Base-by-base conservation (phyloP, 2,329 filamentous ascomycete genomes). In the Paracamarosporium sp. region DNA sequence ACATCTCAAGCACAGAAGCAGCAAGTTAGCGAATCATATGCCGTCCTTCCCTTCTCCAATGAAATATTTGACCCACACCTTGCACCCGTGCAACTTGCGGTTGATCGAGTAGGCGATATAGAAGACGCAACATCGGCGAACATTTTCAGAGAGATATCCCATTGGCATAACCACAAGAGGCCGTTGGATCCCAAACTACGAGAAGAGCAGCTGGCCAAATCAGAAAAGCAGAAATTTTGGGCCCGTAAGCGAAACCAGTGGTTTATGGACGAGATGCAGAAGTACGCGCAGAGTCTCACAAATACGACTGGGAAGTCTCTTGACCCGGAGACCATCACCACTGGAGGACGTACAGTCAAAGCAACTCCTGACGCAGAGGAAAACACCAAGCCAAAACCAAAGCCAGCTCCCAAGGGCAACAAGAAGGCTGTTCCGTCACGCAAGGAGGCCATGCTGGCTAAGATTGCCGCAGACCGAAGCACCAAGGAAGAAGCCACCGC, bases 251-350 rank as follows among this genome's bases (percentile, higher is more conserved):
- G 78, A 52, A 87, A 89, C 43, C 89, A 92, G 65, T 81, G 79
- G 50, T 87, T 86, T 67, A 89, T 90, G 84, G 82, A 84, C 1
- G 87, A 90, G 57, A 90, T 90, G 75, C 82, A 83, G 27, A 80
- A 82, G 1, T 93, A 92, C 69, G 88, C 90, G 1, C 88, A 87
- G 12, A 91, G 88, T 72, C 79, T 92, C 45, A 90, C 88, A 0
- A 88, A 87, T 55, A 80, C 86, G 0, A 79, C 82, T 1, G 88
- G 88, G 3, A 90, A 87, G 61, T 79, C 78, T 2, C 80, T 91
- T 5, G 81, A 89, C 24, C 88, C 88, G 0, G 88, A 91, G 69
- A 85, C 80, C 4, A 84, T 92, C 47, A 83, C 88, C 1, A 81
- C 85, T 20, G 69, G 70, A n/a, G 69, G 57, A 30, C 65, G 62